Evolutionary conservation across 2,329 filamentous ascomycete species (phyloP).

Genomic region (Boeremia exigua): DNA sequence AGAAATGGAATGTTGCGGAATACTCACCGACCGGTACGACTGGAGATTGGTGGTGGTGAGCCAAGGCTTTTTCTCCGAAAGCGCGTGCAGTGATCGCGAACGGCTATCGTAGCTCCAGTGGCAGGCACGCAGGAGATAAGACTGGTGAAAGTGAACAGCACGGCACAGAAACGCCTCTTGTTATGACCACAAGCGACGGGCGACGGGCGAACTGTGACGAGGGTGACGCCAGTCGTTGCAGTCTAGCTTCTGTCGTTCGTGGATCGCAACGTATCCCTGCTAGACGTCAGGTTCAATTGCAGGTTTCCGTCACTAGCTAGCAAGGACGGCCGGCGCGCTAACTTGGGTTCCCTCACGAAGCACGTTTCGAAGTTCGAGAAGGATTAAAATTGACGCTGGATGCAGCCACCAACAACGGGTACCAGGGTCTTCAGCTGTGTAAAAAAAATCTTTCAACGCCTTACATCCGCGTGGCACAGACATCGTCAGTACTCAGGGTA

Average conservation of each 20-base stretch:
- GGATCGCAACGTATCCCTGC: conserved; percentile 7
- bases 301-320: conserved; percentile 9
- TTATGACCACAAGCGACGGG: conserved; percentile 3
- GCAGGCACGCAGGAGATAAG: not conserved
- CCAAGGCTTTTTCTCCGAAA: not conserved
- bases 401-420: conserved; percentile 4
- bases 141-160: not conserved
- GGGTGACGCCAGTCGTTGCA: conserved; percentile 14
- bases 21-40: conserved; percentile 12
- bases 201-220: conserved; percentile 6
- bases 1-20: conserved; percentile 12
- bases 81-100: conserved; percentile 10
- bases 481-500: conserved; percentile 4
- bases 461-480: conserved; percentile 1
- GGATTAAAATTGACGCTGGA: conserved; percentile 1
- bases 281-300: conserved; percentile 4
- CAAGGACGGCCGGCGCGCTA: not conserved
- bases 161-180: conserved; percentile 2
- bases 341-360: conserved; percentile 2
- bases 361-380: conserved; percentile 8
- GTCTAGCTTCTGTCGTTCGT: conserved; percentile 10
- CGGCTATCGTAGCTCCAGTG: conserved; percentile 1
- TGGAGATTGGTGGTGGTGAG: conserved; percentile 3
- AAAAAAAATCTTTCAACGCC: not conserved
- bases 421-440: conserved; percentile 4